Conservation (phyloP, 495 filamentous ascomycete genomes). For the Penicillium chermesinum region DNA sequence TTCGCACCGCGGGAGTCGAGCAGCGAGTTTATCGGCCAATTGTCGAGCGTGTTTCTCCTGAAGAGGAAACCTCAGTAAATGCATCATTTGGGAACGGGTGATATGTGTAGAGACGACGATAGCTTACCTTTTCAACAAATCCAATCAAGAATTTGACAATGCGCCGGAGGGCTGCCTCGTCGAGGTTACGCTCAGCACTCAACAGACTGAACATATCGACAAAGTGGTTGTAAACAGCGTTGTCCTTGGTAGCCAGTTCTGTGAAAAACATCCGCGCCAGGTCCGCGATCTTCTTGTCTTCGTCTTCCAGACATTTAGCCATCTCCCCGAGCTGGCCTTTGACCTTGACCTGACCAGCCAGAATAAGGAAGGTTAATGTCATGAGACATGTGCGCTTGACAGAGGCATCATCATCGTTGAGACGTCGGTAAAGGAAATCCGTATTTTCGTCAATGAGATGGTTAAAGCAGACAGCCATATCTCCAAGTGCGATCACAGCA, state of each 20-base stretch:
- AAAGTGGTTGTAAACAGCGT: conserved; percentile 99
- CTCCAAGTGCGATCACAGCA: conserved; percentile 91
- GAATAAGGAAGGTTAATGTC: conserved; percentile 95
- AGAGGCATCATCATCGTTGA: conserved; percentile 80
- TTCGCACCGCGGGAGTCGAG: conserved; percentile 78
- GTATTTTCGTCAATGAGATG: conserved; percentile 99
- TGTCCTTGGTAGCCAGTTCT: conserved; percentile 94
- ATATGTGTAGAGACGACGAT: neutral
- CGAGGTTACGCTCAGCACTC: conserved; percentile 72
- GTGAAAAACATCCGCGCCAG: conserved; percentile 98
- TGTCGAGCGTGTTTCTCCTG: conserved; percentile 98
- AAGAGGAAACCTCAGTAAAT: conserved; percentile 5
- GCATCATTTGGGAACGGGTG: conserved; percentile 2
- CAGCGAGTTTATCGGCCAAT: conserved; percentile 87
- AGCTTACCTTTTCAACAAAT: conserved; percentile 90
- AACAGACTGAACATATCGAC: conserved; percentile 97
- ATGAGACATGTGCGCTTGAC: conserved; percentile 98
- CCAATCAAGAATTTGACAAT: conserved; percentile 90
- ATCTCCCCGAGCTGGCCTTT: conserved; percentile 99
- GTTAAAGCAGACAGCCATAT: conserved; percentile 99
- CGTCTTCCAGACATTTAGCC: conserved; percentile 96
- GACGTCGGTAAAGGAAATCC: conserved; percentile 89
- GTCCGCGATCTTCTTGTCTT: conserved; percentile 88
- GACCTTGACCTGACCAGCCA: conserved; percentile 98
- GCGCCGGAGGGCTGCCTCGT: conserved; percentile 75